Evolutionary conservation across 2,329 filamentous ascomycete species (phyloP).

Genomic region (Elsinoe fawcettii): DNA sequence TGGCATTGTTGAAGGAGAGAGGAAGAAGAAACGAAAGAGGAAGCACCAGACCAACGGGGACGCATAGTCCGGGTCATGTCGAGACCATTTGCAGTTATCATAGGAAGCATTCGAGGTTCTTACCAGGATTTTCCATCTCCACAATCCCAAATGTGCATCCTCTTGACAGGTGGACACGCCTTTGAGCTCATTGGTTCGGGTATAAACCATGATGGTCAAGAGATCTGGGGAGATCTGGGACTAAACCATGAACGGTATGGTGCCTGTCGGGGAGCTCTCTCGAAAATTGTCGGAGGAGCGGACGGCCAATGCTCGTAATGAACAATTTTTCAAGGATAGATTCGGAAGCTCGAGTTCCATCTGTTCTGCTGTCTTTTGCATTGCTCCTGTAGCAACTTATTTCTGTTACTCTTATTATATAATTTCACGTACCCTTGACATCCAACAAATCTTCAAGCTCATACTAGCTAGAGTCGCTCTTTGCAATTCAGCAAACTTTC

Average conservation of each 20-base stretch:
- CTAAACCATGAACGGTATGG: not conserved
- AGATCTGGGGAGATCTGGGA: conserved; percentile 5
- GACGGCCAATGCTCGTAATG: conserved; percentile 5
- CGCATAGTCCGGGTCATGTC: not conserved
- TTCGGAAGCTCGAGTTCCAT: not conserved
- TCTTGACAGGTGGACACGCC: not conserved
- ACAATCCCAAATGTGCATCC: not conserved
- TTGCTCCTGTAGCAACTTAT: not conserved
- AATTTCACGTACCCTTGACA: not conserved
- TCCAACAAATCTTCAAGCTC: not conserved
- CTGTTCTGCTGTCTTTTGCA: not conserved
- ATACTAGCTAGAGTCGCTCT: conserved; percentile 6
- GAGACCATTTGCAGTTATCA: not conserved
- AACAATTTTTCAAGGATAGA: too few species aligned
- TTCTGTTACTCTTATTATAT: not conserved
- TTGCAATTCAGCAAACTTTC: not conserved
- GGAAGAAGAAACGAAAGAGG: conserved; percentile 7
- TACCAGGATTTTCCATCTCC: not conserved
- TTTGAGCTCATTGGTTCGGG: not conserved
- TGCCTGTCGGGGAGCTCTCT: not conserved
- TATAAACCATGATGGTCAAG: not conserved
- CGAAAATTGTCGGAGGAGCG: conserved; percentile 4
- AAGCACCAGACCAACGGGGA: not conserved
- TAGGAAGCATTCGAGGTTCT: not conserved
- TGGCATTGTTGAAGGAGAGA: conserved; percentile 5